A percentile compares a stretch with the other conserved stretches of the same genome.
Conservation (phyloP, 2,329 filamentous ascomycete genomes). For the Ilyonectria destructans region DNA sequence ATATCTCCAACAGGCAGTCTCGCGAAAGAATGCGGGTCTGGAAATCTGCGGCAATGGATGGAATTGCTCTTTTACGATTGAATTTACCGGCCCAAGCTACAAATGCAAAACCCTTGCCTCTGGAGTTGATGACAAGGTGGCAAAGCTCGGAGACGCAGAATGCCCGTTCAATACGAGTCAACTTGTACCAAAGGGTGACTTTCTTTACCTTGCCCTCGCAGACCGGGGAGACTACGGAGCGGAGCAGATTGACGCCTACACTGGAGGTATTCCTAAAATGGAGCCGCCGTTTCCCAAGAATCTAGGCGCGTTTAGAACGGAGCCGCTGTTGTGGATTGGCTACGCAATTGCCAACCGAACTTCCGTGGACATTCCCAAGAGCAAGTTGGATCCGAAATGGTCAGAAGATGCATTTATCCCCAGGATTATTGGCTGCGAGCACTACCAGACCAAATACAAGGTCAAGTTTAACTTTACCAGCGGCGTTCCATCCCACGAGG, state of each 20-base stretch:
- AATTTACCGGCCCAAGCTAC: conserved; percentile 43
- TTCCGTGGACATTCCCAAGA: background rate
- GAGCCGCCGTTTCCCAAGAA: conserved; percentile 43
- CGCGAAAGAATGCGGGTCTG: conserved; percentile 28
- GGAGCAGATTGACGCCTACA: conserved; percentile 30
- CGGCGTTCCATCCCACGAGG: conserved; percentile 11
- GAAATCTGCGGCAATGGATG: conserved; percentile 46
- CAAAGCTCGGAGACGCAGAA: conserved; percentile 36
- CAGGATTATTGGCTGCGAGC: conserved; percentile 27
- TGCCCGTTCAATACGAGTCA: conserved; percentile 41
- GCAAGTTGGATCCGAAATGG: conserved; percentile 30
- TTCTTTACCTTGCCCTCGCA: conserved; percentile 38
- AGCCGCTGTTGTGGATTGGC: conserved; percentile 46
- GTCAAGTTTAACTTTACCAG: conserved; percentile 25
- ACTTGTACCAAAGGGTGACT: conserved; percentile 39
- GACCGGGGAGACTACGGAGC: conserved; percentile 40
- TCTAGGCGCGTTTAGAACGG: conserved; percentile 43
- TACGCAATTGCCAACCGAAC: conserved; percentile 27
- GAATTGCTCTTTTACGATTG: conserved; percentile 44
- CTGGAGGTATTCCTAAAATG: conserved; percentile 34
- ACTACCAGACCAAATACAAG: conserved; percentile 19
- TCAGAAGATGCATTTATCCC: conserved; percentile 6
- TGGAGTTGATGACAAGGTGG: conserved; percentile 27
- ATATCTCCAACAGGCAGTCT: conserved; percentile 37
- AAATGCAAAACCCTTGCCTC: conserved; percentile 38